Percentiles rank a stretch among this genome's conserved stretches.
phyloP scores from a whole-genome alignment of 805 yeast genomes.

The Kazachstania africana region DNA sequence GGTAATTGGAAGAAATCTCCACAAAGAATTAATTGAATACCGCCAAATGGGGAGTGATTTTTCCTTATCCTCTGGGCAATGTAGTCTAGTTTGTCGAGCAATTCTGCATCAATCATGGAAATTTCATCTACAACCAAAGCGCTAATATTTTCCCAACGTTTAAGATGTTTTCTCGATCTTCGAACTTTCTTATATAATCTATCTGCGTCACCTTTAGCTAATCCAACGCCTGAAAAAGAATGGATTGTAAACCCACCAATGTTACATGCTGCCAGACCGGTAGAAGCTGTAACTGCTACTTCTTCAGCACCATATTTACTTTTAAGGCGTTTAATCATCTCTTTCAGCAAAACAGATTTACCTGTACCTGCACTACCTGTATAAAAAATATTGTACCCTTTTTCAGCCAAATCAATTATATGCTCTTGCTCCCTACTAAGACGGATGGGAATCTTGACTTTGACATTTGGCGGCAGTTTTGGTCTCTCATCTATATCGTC shows the following conservation, averaged over 20 bases:
- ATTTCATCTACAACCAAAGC: constrained; percentile 69
- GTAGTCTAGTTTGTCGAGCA: constrained; percentile 50
- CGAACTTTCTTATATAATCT: constrained; percentile 40
- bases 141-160: constrained; percentile 43
- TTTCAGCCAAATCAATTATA: constrained; percentile 51
- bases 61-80: constrained; percentile 44
- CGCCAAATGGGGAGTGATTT: constrained; percentile 56
- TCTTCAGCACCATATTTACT: constrained; percentile 33
- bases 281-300: constrained; percentile 74
- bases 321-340: constrained; percentile 44
- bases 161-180: constrained; percentile 36
- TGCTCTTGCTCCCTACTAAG: constrained; percentile 52
- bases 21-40: constrained; percentile 62
- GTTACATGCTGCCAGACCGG: constrained; percentile 76
- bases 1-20: constrained; percentile 82
- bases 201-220: constrained; percentile 45
- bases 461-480: constrained; percentile 13
- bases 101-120: constrained; percentile 65
- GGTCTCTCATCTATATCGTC: constrained; percentile 7
- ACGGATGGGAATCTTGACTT: constrained; percentile 21
- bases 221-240: constrained; percentile 67
- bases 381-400: constrained; percentile 66
- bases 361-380: constrained; percentile 99
- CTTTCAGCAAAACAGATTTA: constrained; percentile 72
- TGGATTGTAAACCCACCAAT: constrained; percentile 72